These are phyloP conservation scores for Phaffomyces antillensis DNA, from an alignment of 805 yeast species.

Conservation along the genomic window DNA sequence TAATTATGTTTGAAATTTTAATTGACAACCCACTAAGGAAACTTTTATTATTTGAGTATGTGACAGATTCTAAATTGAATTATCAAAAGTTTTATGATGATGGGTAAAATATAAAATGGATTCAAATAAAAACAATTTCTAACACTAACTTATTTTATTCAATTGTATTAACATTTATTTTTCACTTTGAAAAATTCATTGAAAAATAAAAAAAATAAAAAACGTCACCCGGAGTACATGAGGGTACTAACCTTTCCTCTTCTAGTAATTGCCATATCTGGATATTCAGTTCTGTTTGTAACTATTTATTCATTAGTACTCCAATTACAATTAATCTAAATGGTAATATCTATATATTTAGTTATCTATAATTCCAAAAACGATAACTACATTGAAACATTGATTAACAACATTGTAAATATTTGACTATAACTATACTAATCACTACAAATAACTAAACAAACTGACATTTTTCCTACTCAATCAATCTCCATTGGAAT, in stretches of 20 bases:
- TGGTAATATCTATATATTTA: no score
- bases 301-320: no score
- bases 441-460: no score
- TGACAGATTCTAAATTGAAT: background rate
- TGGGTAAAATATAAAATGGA: background rate
- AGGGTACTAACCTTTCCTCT: background rate
- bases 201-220: background rate
- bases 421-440: no score
- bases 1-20: background rate
- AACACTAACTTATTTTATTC: background rate
- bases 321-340: no score
- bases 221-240: conserved; percentile 3
- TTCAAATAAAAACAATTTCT: background rate
- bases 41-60: background rate
- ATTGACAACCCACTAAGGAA: background rate
- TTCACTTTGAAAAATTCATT: conserved; percentile 1
- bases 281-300: background rate
- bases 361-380: background rate
- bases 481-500: no score
- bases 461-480: no score
- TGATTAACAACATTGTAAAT: no score
- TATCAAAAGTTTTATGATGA: background rate
- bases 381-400: background rate
- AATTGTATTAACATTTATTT: conserved; percentile 1
- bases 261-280: background rate